Evolutionary conservation across 345 rosid genomes (phyloP), one percentile per base, ranked within the genome.

Genomic region (Cardamine occulta): DNA sequence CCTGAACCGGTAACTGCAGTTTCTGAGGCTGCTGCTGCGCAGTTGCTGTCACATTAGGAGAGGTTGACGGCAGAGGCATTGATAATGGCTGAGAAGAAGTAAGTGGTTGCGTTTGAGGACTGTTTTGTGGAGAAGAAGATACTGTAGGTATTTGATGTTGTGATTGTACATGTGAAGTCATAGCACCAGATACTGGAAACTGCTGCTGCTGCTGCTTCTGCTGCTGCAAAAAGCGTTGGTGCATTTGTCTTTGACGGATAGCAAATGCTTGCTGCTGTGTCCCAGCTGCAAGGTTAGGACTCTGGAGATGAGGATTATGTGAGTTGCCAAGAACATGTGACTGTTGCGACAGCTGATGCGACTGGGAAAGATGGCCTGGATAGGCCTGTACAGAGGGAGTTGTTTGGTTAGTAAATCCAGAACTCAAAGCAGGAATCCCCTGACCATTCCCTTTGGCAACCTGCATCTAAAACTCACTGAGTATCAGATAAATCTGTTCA

Each of bases 311-410:
- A 76, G 85, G 68, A 72, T 83, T 86, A 74, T 81, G 92, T 66
- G 91, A 81, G 55, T 80, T 84, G 77, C 79, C 78, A 47, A 74
- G 70, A 32, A 82, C 80, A 74, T 84, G 76, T 44, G 86, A 86
- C 61, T 84, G 95, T 57, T 85, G 90, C 68, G 88, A 71, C 66
- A 80, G 63, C 76, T 88, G 97, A 66, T 84, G 96, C 67, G 75
- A 88, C 71, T 80, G 88, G 85, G 88, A 86, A 62, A 88, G 75
- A 85, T 92, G 97, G 66, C 84, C 91, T 34, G 87, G 79, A 77
- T 88, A 89, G 14, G 86, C 69, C 84, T 89, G 89, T 76, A 68
- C 85, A 6, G 88, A 65, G 18, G 91, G 52, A 26, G 86, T 79
- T 15, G 91, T 82, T 81, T 89, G 97, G 73, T 85, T 92, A 66